Evolutionary conservation across 345 rosid species (phyloP).

Genomic region (Durio zibethinus): DNA sequence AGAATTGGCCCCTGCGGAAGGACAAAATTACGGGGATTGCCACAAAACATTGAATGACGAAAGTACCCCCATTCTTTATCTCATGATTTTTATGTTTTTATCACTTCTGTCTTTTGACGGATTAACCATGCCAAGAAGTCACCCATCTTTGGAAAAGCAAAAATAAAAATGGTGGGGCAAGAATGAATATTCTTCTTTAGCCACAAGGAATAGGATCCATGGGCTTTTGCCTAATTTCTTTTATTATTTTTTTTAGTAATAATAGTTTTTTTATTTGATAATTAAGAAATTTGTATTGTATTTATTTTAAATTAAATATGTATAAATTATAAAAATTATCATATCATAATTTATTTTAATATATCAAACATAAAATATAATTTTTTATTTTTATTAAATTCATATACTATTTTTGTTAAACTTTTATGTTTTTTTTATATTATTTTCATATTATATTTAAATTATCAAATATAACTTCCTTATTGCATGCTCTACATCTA

Average conservation of each 20-base stretch:
- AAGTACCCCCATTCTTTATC: conserved; percentile 19
- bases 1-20: conserved; percentile 8
- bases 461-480: too few species aligned
- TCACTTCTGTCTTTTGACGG: background rate
- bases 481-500: background rate
- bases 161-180: background rate
- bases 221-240: background rate
- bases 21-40: conserved; percentile 4
- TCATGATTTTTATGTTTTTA: background rate
- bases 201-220: background rate
- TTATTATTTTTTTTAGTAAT: background rate
- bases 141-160: background rate
- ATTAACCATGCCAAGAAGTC: background rate
- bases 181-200: background rate
- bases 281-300: too few species aligned
- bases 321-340: too few species aligned
- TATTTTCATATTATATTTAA: too few species aligned
- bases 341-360: too few species aligned
- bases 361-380: too few species aligned
- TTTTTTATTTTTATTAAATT: too few species aligned
- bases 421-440: too few species aligned
- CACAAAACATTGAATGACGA: conserved; percentile 15
- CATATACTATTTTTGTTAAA: too few species aligned
- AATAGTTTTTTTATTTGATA: too few species aligned
- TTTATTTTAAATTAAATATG: too few species aligned